Base-by-base conservation (phyloP, 2,329 filamentous ascomycete species). In the Aspergillus sp. region DNA sequence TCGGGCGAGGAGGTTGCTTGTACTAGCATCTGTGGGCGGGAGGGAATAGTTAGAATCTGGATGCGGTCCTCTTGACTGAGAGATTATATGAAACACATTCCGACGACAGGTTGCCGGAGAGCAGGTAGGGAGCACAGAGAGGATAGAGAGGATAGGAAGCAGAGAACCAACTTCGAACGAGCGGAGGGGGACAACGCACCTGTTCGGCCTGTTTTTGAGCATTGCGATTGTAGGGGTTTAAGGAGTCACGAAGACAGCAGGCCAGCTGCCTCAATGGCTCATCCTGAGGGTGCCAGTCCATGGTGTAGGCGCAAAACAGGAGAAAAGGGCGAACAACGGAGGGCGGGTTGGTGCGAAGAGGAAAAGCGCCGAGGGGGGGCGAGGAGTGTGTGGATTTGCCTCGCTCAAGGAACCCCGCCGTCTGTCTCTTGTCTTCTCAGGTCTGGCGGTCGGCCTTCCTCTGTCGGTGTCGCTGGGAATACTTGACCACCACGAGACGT, bases 241-340 rank as follows among this genome's bases (percentile, higher is more conserved):
- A 83, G 49, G 95, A 97, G 81, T 98, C 93, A 80, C 89, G 91
- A 72, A 99, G 86, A 78, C 88, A 97, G 72, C 88, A 86, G 67
- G 92, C 90, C 66, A 99, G 87, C 84, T 97, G 93, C 83, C 85
- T 85, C 82, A 99, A 83, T 76, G 90, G 92, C 83, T 93, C 91
- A 71, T 89, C 86, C 72, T 90, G 84, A 63, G 95, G 95, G 81
- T 96, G 91, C 95, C 95, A 99, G 78, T 89, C 86, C 93, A 96
- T 97, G 54, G 53, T 67, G 55, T 36, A 54, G 56, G 51, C 46
- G 55, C 51, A 56, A 51, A 42, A 51, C 56, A 56, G 52, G 46
- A 36, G 42, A 6, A 24, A 32, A 24, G 36, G 56, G 49, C 56
- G 32, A 57, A 53, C 36, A 57, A 56, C 56, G 47, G 54, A 5